Evolutionary conservation across 805 yeast genomes (phyloP), one percentile per base, ranked within the genome.

Genomic region (Spathaspora boniae): DNA sequence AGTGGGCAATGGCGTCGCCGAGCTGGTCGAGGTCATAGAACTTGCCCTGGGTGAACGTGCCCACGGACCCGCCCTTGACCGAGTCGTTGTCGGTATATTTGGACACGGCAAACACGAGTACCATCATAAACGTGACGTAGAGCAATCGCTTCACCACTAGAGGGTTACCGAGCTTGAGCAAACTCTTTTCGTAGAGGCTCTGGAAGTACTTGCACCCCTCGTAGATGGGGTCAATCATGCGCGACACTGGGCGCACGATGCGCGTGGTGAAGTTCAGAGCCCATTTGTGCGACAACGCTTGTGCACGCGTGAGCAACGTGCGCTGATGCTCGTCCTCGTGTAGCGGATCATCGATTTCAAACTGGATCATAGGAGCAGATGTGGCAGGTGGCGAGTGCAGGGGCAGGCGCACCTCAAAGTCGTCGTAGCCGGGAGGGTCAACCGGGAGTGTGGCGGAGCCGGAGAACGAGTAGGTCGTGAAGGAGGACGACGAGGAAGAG

Each of bases 81-180:
- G 65, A 63, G 9, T 63, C 70, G 39, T 48, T 51, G 30, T 65
- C 64, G 4, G 83, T 84, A 35, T 81, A 71, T 23, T 74, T 56
- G 6, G 87, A 70, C 2, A 85, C 66, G 16, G 74, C 47, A 45
- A 79, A 80, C 4, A 86, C 62, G 4, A 81, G 48, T 0, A 62
- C 40, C n/a, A 86, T 75, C 45, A 86, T 74, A 31, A 81, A 52
- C 2, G 80, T 48, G 8, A 91, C 84, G 49, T 86, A 86, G 3
- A 85, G 56, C 26, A 89, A 65, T 27, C 98, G 66, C 46, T 84
- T 82, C 18, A 89, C 78, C 18, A 91, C 82, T 31, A 87, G 59
- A 4, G 96, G 96, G 52, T 89, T 87, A 4, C 96, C 96, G n/a
- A 85, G 46, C 41, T 74, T 74, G 14, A 79, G 66, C 9, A 91